phyloP scores from a whole-genome alignment of 2,329 filamentous ascomycete species.

The Diaporthe ilicicola region DNA sequence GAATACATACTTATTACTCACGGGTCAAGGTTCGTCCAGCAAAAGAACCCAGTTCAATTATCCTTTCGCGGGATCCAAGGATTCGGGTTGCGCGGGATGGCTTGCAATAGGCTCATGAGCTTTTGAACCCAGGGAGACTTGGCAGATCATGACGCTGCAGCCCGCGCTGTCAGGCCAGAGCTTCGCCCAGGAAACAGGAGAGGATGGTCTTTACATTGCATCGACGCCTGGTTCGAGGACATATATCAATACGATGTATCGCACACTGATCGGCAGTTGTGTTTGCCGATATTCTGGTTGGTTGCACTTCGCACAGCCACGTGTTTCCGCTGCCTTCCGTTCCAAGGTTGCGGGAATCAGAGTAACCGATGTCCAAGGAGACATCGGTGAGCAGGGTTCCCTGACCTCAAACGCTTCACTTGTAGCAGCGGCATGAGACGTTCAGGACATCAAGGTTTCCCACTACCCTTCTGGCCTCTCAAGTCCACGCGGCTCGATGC shows the following conservation, averaged over 20 bases:
- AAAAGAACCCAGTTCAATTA: background rate
- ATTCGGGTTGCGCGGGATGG: constrained; percentile 8
- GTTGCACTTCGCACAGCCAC: constrained; percentile 4
- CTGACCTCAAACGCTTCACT: background rate
- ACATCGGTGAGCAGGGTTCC: background rate
- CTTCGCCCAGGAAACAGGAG: background rate
- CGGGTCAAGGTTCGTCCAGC: constrained; percentile 12
- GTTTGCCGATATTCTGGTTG: constrained; percentile 12
- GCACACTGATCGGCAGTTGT: constrained; percentile 1
- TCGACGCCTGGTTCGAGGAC: background rate
- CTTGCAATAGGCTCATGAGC: constrained; percentile 15
- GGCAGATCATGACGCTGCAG: constrained; percentile 4
- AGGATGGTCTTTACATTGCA: background rate
- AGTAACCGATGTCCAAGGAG: background rate
- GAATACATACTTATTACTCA: constrained; percentile 5
- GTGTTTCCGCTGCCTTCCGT: constrained; percentile 1
- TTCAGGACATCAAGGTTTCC: background rate
- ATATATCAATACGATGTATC: background rate
- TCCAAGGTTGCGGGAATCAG: background rate
- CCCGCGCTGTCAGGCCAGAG: background rate
- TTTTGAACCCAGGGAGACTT: background rate
- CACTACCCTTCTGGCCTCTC: background rate
- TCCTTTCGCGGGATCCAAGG: constrained; percentile 13
- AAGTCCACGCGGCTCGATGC: too few relatives aligned
- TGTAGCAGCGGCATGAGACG: background rate